phyloP scores from a whole-genome alignment of 768 basidiomycete species.

The Peribolospora baueri region DNA sequence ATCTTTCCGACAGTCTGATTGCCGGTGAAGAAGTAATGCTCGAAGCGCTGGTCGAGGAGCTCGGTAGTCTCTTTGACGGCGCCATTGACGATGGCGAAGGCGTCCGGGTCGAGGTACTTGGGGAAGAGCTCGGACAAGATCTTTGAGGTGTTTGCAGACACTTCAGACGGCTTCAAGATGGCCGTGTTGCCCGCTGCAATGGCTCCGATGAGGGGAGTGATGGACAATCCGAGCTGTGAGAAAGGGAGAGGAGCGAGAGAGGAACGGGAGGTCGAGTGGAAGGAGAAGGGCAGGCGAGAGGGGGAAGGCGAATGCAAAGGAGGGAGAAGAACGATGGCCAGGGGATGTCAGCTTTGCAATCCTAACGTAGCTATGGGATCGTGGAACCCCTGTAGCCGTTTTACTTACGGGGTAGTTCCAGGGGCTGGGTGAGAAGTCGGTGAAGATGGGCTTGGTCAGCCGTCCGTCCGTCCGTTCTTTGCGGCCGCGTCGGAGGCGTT shows the following conservation, averaged over 20 bases:
- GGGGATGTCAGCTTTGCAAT: too few species aligned
- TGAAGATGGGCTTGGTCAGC: too few species aligned
- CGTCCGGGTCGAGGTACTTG: slow-evolving; percentile 45
- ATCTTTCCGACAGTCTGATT: slow-evolving; percentile 38
- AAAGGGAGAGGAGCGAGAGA: too few species aligned
- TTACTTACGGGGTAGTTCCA: too few species aligned
- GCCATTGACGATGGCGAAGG: slow-evolving; percentile 46
- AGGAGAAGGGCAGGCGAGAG: too few species aligned
- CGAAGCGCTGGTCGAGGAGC: slow-evolving; percentile 26
- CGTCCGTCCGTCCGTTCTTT: too few species aligned
- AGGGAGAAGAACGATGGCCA: too few species aligned
- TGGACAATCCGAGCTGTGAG: slow-evolving; percentile 15
- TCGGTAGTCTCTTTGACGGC: slow-evolving; percentile 42
- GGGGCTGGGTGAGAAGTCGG: neutral
- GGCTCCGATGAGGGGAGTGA: slow-evolving; percentile 42
- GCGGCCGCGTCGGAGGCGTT: too few species aligned
- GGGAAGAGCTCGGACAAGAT: slow-evolving; percentile 44
- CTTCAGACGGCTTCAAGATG: slow-evolving; percentile 37
- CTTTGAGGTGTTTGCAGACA: slow-evolving; percentile 30
- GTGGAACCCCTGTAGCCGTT: too few species aligned
- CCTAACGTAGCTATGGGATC: too few species aligned
- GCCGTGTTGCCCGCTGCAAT: slow-evolving; percentile 54
- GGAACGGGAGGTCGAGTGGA: too few species aligned
- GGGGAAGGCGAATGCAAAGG: too few species aligned
- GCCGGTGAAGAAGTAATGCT: slow-evolving; percentile 38